Evolutionary conservation across 805 yeast genomes (phyloP), one percentile per base, ranked within the genome.

Genomic region (Saccharomycopsis amapae): DNA sequence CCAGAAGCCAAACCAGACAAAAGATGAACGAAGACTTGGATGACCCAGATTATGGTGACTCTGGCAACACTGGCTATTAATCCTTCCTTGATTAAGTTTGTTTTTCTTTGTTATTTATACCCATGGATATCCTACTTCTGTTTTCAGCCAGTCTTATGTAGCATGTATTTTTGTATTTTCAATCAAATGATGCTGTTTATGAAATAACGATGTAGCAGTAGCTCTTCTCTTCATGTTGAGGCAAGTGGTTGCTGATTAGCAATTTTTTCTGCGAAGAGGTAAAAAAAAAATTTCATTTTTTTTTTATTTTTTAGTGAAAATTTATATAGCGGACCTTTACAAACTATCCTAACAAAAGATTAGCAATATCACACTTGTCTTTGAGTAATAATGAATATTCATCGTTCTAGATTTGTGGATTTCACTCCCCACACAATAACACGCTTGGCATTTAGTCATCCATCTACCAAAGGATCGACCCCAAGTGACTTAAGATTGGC

Each of bases 351-450:
- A 28, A 28, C 13, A 12, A 28, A 28, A 28, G n/a, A n/a, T n/a
- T 10, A 13, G 18, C 13, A 2, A 24, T 38, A n/a, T n/a, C n/a
- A n/a, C n/a, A n/a, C n/a, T n/a, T n/a, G n/a, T n/a, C n/a, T n/a
- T n/a, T n/a, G n/a, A 25, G 4, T n/a, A 38, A 15, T 13, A 22
- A 80, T 84, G 85, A 80, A 82, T 60, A 75, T 90, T 54, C 97
- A 90, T 63, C 77, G 97, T 58, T 85, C 96, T 62, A 73, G 96
- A 45, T 90, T 93, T 65, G 87, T 88, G 63, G 96, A 90, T 62
- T 85, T 78, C 55, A 76, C 81, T 10, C 90, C 97, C 3, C 88
- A 83, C 44, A 77, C 86, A 19, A 81, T 90, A 45, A 86, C 97
- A 0, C 75, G 94, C 1, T 64, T 84, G 42, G 81, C 85, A 2